Base-by-base conservation (phyloP, 495 filamentous ascomycete species). In the Geopyxis carbonaria region DNA sequence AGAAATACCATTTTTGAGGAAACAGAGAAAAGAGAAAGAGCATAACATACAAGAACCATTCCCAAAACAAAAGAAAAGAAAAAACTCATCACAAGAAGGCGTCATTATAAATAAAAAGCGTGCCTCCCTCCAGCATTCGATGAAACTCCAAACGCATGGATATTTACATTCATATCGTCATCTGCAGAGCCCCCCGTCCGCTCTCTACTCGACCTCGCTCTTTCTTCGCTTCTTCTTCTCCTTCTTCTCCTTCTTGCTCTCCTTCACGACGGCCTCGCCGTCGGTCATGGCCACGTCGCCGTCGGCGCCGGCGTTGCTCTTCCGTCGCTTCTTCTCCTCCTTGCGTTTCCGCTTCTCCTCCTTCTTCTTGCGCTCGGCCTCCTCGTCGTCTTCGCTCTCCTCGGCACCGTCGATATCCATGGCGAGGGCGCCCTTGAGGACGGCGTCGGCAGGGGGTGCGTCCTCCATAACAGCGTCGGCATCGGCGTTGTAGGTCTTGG, bases 401-500 rank as follows among this genome's bases (percentile, higher is more conserved):
- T 63, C 50, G 45, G 70, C 57, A 45, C 74, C 66, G 31, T 64
- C 63, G 58, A 66, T 67, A 15, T 59, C 53, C 36, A 64, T 68
- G 58, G 71, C 68, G 33, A 60, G 51, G 22, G 55, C 56, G 29
- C 60, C 59, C 40, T 61, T 56, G 4, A 45, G 44, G 14, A 48
- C 45, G 9, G 49, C 45, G 15, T 56, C 51, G 15, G 73, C 66
- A 29, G 75, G 65, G 14, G 68, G 66, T 44, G 80, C 79, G 50
- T 87, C 75, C 5, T 71, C 71, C 36, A 68, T 64, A 32, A 93
- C 54, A 15, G 86, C 85, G 61, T 97, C 89, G 33, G 83, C 89
- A 61, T 94, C 89, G 20, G 73, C 64, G 59, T 95, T 95, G 65
- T 97, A 97, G 60, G 86, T 91, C 51, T 85, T 71, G n/a, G 18